Conservation (phyloP, 1,284 basidiomycete genomes). For the Puccinia triticina region DNA sequence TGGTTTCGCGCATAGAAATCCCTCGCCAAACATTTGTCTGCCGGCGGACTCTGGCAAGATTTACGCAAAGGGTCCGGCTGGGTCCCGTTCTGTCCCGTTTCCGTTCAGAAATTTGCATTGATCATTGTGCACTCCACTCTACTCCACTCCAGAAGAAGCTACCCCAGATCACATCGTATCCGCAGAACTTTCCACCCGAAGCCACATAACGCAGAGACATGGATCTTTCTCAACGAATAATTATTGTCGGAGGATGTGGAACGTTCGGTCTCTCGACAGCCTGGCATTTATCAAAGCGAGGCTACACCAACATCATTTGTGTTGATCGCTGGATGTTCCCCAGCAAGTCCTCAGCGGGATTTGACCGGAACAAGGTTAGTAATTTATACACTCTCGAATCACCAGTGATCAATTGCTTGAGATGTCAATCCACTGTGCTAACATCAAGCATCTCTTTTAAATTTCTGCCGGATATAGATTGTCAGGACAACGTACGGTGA, state of each 20-base stretch:
- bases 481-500: conserved; percentile 36
- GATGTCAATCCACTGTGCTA: not conserved
- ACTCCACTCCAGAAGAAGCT: not conserved
- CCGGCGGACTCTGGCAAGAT: not conserved
- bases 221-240: conserved; percentile 30
- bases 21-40: not conserved
- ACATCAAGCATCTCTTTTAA: not conserved
- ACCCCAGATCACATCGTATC: not conserved
- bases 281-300: conserved; percentile 47
- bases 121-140: not conserved
- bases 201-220: not conserved
- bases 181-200: not conserved
- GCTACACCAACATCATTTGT: conserved; percentile 43
- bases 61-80: not conserved
- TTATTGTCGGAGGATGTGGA: conserved; percentile 49
- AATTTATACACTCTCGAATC: not conserved
- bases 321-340: conserved; percentile 46
- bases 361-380: conserved; percentile 44
- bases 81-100: no score
- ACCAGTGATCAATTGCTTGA: not conserved
- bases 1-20: not conserved
- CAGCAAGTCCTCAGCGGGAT: conserved; percentile 43
- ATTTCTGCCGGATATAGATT: conserved; percentile 23
- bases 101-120: not conserved
- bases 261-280: conserved; percentile 49